These are phyloP conservation scores for Byssochlamys sp. DNA, from an alignment of 2,329 filamentous ascomycete genomes.

Conservation along the genomic window DNA sequence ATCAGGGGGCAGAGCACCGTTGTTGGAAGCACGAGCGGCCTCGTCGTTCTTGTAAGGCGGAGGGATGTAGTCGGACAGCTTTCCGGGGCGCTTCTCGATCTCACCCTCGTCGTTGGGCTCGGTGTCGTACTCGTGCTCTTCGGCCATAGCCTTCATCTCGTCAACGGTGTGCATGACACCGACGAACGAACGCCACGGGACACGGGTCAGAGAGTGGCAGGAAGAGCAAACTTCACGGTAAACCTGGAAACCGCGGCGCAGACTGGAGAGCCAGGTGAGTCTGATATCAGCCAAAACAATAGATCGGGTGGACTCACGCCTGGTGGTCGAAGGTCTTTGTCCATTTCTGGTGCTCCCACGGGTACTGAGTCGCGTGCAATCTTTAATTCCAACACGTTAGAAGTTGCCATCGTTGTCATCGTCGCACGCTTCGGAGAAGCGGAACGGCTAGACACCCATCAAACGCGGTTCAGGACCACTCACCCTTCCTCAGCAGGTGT, in stretches of 20 bases:
- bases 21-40: slow-evolving; percentile 94
- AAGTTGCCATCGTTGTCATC: slow-evolving; percentile 15
- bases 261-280: slow-evolving; percentile 43
- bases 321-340: slow-evolving; percentile 94
- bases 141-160: slow-evolving; percentile 92
- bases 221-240: slow-evolving; percentile 97
- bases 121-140: slow-evolving; percentile 96
- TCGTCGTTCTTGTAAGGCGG: slow-evolving; percentile 97
- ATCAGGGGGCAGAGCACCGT: slow-evolving; percentile 93
- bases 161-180: slow-evolving; percentile 89
- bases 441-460: slow-evolving; percentile 9
- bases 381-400: slow-evolving; percentile 40
- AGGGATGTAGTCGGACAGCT: slow-evolving; percentile 95
- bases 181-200: slow-evolving; percentile 87
- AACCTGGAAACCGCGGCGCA: slow-evolving; percentile 98
- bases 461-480: slow-evolving; percentile 39
- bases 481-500: slow-evolving; percentile 96
- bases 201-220: slow-evolving; percentile 90
- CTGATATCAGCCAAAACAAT: slow-evolving; percentile 5
- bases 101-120: slow-evolving; percentile 97
- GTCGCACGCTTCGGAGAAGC: slow-evolving; percentile 14
- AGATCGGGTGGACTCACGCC: slow-evolving; percentile 56
- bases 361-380: slow-evolving; percentile 82
- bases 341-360: slow-evolving; percentile 89
- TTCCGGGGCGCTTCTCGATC: slow-evolving; percentile 96